A percentile compares a stretch with the other conserved stretches of the same genome.
These are phyloP conservation scores for Lactarius sanguifluus DNA, from an alignment of 768 basidiomycete species.

Conservation along the genomic window DNA sequence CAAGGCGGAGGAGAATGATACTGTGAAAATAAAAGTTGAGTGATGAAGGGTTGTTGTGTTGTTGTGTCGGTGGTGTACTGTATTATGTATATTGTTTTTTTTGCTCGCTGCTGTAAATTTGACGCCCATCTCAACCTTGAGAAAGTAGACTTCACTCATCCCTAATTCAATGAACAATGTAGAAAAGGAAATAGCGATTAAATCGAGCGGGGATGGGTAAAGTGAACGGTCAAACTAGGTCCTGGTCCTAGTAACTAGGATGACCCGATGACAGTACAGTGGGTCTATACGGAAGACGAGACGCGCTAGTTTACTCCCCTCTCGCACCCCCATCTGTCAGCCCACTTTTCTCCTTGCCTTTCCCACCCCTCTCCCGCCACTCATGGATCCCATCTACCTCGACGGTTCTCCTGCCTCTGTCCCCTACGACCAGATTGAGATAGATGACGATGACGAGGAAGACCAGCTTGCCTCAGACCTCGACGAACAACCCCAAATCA, in stretches of 20 bases:
- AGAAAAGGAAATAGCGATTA: background rate
- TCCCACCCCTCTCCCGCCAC: conserved; percentile 12
- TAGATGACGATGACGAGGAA: conserved; percentile 30
- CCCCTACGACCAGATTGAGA: conserved; percentile 26
- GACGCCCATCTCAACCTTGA: conserved; percentile 22
- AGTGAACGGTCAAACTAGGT: background rate
- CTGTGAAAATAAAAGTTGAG: conserved; percentile 48
- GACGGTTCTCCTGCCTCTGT: conserved; percentile 20
- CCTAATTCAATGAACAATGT: background rate
- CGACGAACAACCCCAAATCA: conserved; percentile 17
- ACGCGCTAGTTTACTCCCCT: background rate
- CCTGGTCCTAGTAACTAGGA: no score
- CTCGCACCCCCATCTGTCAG: conserved; percentile 9
- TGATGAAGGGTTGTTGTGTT: conserved; percentile 25
- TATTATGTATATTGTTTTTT: conserved; percentile 9
- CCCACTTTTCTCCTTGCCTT: conserved; percentile 14
- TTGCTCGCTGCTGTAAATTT: conserved; percentile 1
- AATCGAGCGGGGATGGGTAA: conserved; percentile 2
- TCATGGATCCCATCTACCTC: conserved; percentile 31
- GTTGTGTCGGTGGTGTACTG: background rate
- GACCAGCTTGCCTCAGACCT: conserved; percentile 30
- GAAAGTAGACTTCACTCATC: background rate
- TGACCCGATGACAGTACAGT: background rate
- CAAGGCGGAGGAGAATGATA: conserved; percentile 59
- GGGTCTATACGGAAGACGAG: background rate